Conservation (phyloP, 768 basidiomycete species). For the Crucibulum laeve region DNA sequence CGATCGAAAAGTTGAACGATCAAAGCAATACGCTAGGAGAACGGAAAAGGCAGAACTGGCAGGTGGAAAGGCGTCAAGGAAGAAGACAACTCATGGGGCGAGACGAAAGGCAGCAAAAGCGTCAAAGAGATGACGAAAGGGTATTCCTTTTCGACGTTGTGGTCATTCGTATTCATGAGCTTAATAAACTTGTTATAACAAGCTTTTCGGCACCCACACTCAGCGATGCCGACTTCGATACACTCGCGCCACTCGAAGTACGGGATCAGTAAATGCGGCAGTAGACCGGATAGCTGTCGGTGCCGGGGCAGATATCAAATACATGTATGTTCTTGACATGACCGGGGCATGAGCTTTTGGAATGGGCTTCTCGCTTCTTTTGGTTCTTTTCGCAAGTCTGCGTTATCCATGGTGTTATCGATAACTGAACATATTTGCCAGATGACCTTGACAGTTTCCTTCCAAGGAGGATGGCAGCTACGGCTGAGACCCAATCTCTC, state of each 20-base stretch:
- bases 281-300: neutral
- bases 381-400: neutral
- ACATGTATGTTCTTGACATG: neutral
- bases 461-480: no score
- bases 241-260: neutral
- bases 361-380: neutral
- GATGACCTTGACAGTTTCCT: neutral
- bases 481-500: neutral
- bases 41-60: conserved; percentile 71
- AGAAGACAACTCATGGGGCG: conserved; percentile 14
- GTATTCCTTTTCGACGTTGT: no score
- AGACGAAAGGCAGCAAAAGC: conserved; percentile 17
- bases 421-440: neutral
- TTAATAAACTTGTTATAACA: neutral
- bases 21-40: conserved; percentile 60
- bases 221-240: neutral
- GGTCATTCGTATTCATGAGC: no score
- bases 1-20: conserved; percentile 54
- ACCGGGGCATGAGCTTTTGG: no score
- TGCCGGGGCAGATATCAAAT: neutral
- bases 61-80: conserved; percentile 56
- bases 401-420: neutral
- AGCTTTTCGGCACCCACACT: conserved; percentile 1
- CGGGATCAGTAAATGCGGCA: neutral
- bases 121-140: conserved; percentile 13